Evolutionary conservation across 495 filamentous ascomycete species (phyloP), one percentile per base, ranked within the genome.

Genomic region (Massariosphaeria phaeospora): DNA sequence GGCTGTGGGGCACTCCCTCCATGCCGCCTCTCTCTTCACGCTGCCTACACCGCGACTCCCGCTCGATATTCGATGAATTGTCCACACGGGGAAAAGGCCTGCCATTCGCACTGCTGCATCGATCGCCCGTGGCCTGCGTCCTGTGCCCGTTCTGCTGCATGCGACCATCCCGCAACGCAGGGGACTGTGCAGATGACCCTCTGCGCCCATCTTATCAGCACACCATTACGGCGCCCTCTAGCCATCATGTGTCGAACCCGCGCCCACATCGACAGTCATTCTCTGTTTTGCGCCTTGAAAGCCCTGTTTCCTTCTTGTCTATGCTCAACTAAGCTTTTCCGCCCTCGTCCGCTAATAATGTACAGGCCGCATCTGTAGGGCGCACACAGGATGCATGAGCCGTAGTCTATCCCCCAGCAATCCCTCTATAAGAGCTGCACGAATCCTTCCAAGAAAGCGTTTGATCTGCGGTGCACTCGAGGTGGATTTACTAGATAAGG

Each of bases 301-400:
- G 24, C 52, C 15, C 27, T 51, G 18, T 50, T n/a, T n/a, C 23
- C 44, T 46, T 50, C 55, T 43, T 5, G 43, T 50, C 56, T 9
- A 24, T 43, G 45, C 57, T 49, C 45, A 57, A 52, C 52, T 59
- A 60, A 60, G 61, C 61, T 64, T 64, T 52, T 48, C 61, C 42
- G 54, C 57, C 56, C 13, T 30, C 61, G 20, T 64, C 61, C 61
- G 61, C 52, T 52, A 56, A 38, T 53, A 55, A n/a, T 59, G 51
- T 26, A 48, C 25, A 29, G 43, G 48, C 43, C 49, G 60, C 55
- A 59, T 15, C 30, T 55, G 36, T 50, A 54, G 23, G 49, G 33
- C 42, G 25, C 33, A 39, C 43, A n/a, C 34, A 35, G 44, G 38
- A 13, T 41, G 26, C 47, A 45, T 53, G 54, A 63, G 33, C 43